Base-by-base conservation (phyloP, 441 rosid species). In the Cnidoscolus chayamansa region DNA sequence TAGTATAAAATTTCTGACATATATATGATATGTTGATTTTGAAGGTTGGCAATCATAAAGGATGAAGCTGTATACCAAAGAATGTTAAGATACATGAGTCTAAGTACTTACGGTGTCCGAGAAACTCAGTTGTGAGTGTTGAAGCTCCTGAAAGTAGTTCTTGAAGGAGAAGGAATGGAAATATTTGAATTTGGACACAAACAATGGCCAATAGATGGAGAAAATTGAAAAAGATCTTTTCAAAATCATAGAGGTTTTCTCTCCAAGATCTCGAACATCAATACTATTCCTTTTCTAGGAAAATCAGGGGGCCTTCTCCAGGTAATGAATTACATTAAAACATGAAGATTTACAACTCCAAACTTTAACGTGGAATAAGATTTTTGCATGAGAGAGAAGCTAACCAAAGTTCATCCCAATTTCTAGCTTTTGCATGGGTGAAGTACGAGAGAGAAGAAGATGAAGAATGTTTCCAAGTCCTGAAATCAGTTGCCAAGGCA, bases 391-490 rank as follows among this genome's bases (percentile, higher is more conserved):
- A 25, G 25, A 25, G 25, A 25, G 25, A 25, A 0, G 7, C 9
- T 19, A 16, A 47, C 50, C 50, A 10, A 7, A 10, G 51, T 47
- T 4, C 4, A 62, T 13, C 4, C 0, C 6, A 2, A 62, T 60
- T 67, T 77, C n/a, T 85, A 91, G 93, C 93, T 67, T 91, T 84
- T 75, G 95, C 84, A 5, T 89, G 95, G 95, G 3, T 89, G 76
- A 89, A 81, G 70, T 91, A 93, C 54, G 93, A 84, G 78, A 76
- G 75, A 77, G 72, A 63, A 72, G 86, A 84, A 80, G 90, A 90
- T 32, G 63, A 2, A 70, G 76, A 84, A 64, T 87, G 92, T 56
- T 25, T 59, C 48, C 79, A 67, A 71, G 81, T 85, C 12, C 81
- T 89, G 7, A 75, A 51, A 72, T 79, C 73, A 13, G 88, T 74